Conservation (phyloP, 768 basidiomycete genomes). For the Mrakia blollopis region DNA sequence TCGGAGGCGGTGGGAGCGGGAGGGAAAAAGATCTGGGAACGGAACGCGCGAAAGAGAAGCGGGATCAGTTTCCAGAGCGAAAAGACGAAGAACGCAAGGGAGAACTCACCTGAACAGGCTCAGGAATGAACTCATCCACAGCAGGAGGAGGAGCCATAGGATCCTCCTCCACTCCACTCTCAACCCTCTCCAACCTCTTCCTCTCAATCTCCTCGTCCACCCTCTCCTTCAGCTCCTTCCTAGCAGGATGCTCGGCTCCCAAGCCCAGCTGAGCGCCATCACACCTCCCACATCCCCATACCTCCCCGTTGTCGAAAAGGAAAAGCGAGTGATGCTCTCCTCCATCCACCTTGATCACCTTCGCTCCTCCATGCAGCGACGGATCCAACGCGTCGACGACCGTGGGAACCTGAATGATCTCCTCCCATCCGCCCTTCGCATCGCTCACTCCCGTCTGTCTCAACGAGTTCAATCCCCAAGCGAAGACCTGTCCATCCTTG, state of each 20-base stretch:
- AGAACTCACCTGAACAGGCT: slow-evolving; percentile 40
- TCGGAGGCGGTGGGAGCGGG: slow-evolving; percentile 44
- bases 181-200: slow-evolving; percentile 27
- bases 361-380: slow-evolving; percentile 42
- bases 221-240: slow-evolving; percentile 37
- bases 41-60: background rate
- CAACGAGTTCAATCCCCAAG: slow-evolving; percentile 88
- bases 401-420: slow-evolving; percentile 56
- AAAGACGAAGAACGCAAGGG: background rate
- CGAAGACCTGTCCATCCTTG: slow-evolving; percentile 75
- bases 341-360: slow-evolving; percentile 61
- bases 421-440: slow-evolving; percentile 44
- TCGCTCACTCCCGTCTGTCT: slow-evolving; percentile 61
- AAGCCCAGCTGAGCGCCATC: slow-evolving; percentile 78
- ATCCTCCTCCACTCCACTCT: slow-evolving; percentile 25
- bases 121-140: slow-evolving; percentile 42
- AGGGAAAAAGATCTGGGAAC: slow-evolving; percentile 45
- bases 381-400: slow-evolving; percentile 44
- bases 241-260: slow-evolving; percentile 47
- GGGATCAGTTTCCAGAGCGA: slow-evolving; percentile 1
- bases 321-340: slow-evolving; percentile 90
- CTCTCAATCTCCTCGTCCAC: slow-evolving; percentile 35
- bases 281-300: slow-evolving; percentile 79
- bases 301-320: slow-evolving; percentile 72
- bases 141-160: slow-evolving; percentile 37